These are phyloP conservation scores for Lichtheimia hyalospora DNA, from an alignment of 371 early-diverging fungal species.

Conservation along the genomic window DNA sequence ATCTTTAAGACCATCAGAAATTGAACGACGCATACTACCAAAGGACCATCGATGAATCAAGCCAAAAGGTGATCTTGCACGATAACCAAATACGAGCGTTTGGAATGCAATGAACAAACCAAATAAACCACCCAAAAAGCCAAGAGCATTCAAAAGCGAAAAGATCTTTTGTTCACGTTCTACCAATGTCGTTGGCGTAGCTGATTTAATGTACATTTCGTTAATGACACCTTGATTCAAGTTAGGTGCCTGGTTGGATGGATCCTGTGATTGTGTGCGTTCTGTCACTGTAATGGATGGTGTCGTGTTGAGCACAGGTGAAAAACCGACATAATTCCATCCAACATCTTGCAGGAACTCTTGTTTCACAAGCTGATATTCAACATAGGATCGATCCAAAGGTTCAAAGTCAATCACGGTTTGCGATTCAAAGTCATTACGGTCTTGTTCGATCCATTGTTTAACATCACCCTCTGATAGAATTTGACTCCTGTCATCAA, in stretches of 20 bases:
- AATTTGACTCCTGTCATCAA: constrained; percentile 11
- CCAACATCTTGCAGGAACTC: constrained; percentile 16
- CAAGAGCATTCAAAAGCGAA: constrained; percentile 24
- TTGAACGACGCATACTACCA: constrained; percentile 19
- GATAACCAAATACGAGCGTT: constrained; percentile 33
- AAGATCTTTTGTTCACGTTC: constrained; percentile 24
- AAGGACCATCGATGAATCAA: constrained; percentile 38
- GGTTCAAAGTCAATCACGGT: constrained; percentile 22
- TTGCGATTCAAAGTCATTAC: constrained; percentile 22
- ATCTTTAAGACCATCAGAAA: constrained; percentile 18
- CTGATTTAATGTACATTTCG: constrained; percentile 15
- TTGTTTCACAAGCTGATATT: constrained; percentile 22
- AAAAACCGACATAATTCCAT: constrained; percentile 32
- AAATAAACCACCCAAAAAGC: constrained; percentile 33
- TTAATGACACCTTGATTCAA: background rate
- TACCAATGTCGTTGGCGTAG: constrained; percentile 1
- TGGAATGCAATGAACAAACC: constrained; percentile 33
- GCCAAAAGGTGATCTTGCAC: constrained; percentile 43
- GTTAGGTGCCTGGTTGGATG: background rate
- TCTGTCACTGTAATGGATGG: constrained; percentile 15
- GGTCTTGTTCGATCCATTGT: constrained; percentile 21
- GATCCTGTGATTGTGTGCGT: constrained; percentile 8
- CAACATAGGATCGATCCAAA: constrained; percentile 8
- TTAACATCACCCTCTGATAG: constrained; percentile 8
- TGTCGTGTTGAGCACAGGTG: constrained; percentile 12